phyloP scores from a whole-genome alignment of 208 protist genomes.

The Sergeia podlipaevii region DNA sequence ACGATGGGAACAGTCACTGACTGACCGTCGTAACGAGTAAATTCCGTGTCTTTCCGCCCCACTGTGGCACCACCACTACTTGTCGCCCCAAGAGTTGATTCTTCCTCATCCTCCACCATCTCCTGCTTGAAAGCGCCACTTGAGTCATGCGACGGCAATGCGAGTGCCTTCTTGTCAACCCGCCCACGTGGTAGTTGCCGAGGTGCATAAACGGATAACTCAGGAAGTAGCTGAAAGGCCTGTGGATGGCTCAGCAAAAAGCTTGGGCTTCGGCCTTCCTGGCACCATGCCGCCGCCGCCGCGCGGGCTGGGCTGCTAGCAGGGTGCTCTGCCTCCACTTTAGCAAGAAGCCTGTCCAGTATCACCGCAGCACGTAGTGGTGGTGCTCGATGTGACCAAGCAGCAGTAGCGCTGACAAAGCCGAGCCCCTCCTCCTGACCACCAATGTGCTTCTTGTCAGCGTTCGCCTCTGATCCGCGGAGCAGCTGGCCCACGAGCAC shows the following conservation, averaged over 20 bases:
- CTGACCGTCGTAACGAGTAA: not conserved
- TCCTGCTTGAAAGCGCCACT: not conserved
- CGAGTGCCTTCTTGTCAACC: too few species aligned
- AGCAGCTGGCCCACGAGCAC: too few species aligned
- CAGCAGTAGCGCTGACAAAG: too few species aligned
- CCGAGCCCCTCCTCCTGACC: too few species aligned
- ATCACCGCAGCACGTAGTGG: not conserved
- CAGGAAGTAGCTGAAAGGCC: slow-evolving; percentile 10
- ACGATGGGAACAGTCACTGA: slow-evolving; percentile 54
- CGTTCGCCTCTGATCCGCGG: too few species aligned
- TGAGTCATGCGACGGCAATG: not conserved
- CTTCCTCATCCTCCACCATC: not conserved
- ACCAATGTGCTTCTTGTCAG: too few species aligned
- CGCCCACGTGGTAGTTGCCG: not conserved
- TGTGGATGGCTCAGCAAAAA: slow-evolving; percentile 22
- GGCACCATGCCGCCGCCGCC: too few species aligned
- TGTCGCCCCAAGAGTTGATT: too few species aligned
- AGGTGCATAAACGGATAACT: slow-evolving; percentile 9
- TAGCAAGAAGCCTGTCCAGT: slow-evolving; percentile 11
- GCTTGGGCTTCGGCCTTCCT: too few species aligned
- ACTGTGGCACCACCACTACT: not conserved
- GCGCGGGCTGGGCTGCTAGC: too few species aligned
- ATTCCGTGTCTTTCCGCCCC: not conserved
- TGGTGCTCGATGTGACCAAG: too few species aligned
- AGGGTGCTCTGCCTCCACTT: too few species aligned